phyloP scores from a whole-genome alignment of 139 green algal genomes.

The Monoraphidium neglectum region DNA sequence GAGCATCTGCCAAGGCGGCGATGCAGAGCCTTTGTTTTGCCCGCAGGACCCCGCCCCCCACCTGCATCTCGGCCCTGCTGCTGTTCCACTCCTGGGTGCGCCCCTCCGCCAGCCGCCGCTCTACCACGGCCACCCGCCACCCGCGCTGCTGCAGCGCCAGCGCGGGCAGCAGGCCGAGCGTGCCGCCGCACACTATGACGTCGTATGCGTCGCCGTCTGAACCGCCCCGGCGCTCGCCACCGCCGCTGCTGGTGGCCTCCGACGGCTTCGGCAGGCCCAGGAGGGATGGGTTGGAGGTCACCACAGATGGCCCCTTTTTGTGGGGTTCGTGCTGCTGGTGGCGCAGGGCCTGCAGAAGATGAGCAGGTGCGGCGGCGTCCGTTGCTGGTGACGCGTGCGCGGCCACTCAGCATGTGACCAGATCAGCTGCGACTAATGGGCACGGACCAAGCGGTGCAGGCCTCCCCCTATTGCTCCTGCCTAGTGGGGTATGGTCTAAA shows the following conservation, averaged over 20 bases:
- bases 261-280: not conserved
- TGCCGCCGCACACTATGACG: conserved; percentile 85
- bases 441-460: not conserved
- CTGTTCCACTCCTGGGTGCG: conserved; percentile 82
- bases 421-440: not conserved
- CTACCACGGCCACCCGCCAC: conserved; percentile 59
- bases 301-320: conserved; percentile 44
- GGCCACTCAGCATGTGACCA: too few relatives aligned
- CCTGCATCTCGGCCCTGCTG: conserved; percentile 65
- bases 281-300: conserved; percentile 6
- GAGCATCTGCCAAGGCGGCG: not conserved
- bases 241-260: not conserved
- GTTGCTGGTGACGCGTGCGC: too few relatives aligned
- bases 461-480: not conserved
- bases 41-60: not conserved
- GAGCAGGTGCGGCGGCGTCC: too few relatives aligned
- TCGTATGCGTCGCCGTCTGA: conserved; percentile 61
- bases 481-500: not conserved
- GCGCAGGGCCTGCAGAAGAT: conserved; percentile 33
- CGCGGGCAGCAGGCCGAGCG: conserved; percentile 85
- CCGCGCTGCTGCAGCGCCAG: conserved; percentile 70
- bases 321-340: conserved; percentile 43
- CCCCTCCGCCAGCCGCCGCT: conserved; percentile 57
- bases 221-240: not conserved
- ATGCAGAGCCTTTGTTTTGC: not conserved